These are phyloP conservation scores for Penicillium atrosanguineum DNA, from an alignment of 495 filamentous ascomycete species.

Conservation along the genomic window DNA sequence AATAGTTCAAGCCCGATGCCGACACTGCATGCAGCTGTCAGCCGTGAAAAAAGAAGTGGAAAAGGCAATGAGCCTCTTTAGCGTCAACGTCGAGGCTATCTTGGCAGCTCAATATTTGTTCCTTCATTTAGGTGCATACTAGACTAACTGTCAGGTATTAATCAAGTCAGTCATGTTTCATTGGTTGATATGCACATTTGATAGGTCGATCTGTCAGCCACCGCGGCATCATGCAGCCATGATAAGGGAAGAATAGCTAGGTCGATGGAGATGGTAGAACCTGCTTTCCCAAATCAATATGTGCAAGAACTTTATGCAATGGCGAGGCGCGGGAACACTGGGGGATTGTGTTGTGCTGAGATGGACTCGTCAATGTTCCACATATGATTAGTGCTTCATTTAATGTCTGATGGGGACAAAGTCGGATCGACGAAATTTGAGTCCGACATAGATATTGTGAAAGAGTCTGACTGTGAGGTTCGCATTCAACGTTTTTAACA, in stretches of 20 bases:
- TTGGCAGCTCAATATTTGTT: background rate
- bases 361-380: background rate
- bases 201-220: constrained; percentile 4
- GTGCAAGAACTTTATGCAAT: background rate
- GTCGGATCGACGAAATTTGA: background rate
- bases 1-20: background rate
- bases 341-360: background rate
- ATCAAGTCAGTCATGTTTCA: background rate
- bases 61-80: background rate
- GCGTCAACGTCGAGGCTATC: background rate
- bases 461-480: background rate
- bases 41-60: background rate
- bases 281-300: constrained; percentile 1
- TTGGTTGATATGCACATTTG: constrained; percentile 5
- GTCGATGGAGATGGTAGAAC: background rate
- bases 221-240: constrained; percentile 13
- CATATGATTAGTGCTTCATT: background rate
- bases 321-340: constrained; percentile 6
- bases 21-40: background rate
- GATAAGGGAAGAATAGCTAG: constrained; percentile 3
- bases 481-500: background rate
- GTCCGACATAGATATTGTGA: background rate
- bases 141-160: background rate
- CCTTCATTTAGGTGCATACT: background rate
- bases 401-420: background rate